These are phyloP conservation scores for Arthrobotrys entomopaga DNA, from an alignment of 2,329 filamentous ascomycete genomes.

Conservation along the genomic window DNA sequence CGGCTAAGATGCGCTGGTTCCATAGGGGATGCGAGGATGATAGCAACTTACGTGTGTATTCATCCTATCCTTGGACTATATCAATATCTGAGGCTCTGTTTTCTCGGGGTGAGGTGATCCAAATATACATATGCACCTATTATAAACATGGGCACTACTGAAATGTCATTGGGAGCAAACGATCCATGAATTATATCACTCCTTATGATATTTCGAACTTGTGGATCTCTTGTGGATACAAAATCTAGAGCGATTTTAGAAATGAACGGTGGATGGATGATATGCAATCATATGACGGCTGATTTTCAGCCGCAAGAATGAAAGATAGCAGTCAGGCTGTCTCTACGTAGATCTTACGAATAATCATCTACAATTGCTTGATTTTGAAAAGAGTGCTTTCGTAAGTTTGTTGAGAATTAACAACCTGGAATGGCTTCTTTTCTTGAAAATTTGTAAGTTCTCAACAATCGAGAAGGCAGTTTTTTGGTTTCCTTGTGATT, in stretches of 20 bases:
- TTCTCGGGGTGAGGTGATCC: not conserved
- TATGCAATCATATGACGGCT: conserved; percentile 2
- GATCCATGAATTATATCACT: not conserved
- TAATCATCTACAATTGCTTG: conserved; percentile 1
- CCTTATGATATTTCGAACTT: conserved; percentile 1
- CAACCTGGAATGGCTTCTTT: not conserved
- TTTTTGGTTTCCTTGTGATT: conserved; percentile 27
- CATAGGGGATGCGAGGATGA: conserved; percentile 14
- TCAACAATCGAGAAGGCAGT: conserved; percentile 29
- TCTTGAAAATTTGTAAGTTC: not conserved
- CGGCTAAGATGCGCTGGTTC: conserved; percentile 40
- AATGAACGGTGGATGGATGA: too few species aligned
- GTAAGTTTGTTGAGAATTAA: conserved; percentile 2
- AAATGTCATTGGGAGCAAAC: conserved; percentile 1
- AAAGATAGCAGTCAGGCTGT: not conserved
- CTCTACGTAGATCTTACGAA: conserved; percentile 16
- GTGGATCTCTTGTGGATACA: not conserved
- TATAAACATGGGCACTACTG: conserved; percentile 1
- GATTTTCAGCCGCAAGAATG: conserved; percentile 23
- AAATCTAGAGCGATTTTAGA: conserved; percentile 12
- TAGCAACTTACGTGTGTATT: not conserved
- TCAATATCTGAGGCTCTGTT: conserved; percentile 17
- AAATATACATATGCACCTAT: conserved; percentile 8
- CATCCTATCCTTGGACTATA: not conserved
- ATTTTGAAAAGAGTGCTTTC: not conserved